phyloP scores from a whole-genome alignment of 495 filamentous ascomycete genomes.

The Hyaloscypha variabilis region DNA sequence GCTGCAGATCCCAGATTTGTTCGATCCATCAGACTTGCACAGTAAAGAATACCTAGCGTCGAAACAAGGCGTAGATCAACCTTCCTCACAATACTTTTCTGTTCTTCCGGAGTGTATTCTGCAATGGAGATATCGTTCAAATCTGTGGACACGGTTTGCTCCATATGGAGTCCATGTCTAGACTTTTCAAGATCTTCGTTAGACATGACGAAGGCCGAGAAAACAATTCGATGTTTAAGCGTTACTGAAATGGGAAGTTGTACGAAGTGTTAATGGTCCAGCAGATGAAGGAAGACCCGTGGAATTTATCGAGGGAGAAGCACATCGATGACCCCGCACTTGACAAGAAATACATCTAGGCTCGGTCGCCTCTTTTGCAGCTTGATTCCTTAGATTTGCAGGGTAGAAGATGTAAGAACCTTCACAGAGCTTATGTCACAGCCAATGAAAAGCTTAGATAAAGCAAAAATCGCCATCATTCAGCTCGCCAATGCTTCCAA shows the following conservation, averaged over 20 bases:
- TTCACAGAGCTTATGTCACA: background rate
- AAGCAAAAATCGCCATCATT: background rate
- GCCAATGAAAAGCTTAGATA: background rate
- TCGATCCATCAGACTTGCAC: slow-evolving; percentile 67
- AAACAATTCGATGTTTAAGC: background rate
- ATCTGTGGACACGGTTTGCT: background rate
- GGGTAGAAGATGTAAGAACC: background rate
- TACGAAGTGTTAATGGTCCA: too few species aligned
- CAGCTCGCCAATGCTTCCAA: background rate
- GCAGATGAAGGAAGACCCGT: background rate
- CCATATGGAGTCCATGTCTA: background rate
- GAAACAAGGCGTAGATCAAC: slow-evolving; percentile 66
- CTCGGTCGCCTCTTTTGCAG: background rate
- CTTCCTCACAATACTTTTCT: slow-evolving; percentile 54
- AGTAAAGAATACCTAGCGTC: slow-evolving; percentile 67
- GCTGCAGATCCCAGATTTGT: slow-evolving; percentile 64
- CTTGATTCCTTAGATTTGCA: background rate
- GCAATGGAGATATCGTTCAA: slow-evolving; percentile 17
- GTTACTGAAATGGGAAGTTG: background rate
- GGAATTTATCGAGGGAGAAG: background rate
- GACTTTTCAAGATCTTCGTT: background rate
- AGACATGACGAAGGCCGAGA: background rate
- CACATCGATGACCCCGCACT: background rate
- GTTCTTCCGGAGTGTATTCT: slow-evolving; percentile 38
- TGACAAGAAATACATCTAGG: background rate